phyloP scores from a whole-genome alignment of 2,329 filamentous ascomycete genomes.

The Colletotrichum ledebouriae region DNA sequence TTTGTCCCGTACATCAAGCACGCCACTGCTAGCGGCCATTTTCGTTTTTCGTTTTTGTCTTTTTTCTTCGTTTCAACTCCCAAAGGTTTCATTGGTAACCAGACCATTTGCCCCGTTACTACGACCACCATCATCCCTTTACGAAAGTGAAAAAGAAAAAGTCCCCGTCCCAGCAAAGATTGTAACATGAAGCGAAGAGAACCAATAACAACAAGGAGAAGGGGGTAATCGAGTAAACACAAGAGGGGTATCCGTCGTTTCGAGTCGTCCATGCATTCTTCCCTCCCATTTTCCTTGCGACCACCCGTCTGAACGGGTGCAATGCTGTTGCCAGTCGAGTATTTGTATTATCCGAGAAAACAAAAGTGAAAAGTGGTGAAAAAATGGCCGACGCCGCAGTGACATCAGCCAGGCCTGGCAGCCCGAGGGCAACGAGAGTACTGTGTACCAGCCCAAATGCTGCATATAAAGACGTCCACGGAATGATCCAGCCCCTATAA shows the following conservation, averaged over 20 bases:
- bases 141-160: slow-evolving; percentile 41
- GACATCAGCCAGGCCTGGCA: slow-evolving; percentile 30
- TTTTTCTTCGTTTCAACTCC: slow-evolving; percentile 44
- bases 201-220: slow-evolving; percentile 40
- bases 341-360: slow-evolving; percentile 51
- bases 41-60: slow-evolving; percentile 43
- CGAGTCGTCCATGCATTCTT: slow-evolving; percentile 61
- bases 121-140: slow-evolving; percentile 18
- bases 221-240: slow-evolving; percentile 44
- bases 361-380: slow-evolving; percentile 44
- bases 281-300: slow-evolving; percentile 48
- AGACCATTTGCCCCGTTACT: slow-evolving; percentile 36
- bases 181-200: slow-evolving; percentile 39
- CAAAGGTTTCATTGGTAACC: slow-evolving; percentile 43
- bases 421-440: slow-evolving; percentile 41
- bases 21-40: slow-evolving; percentile 33
- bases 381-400: slow-evolving; percentile 22
- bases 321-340: slow-evolving; percentile 57
- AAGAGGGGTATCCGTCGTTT: slow-evolving; percentile 60
- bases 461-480: slow-evolving; percentile 27
- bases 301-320: slow-evolving; percentile 48
- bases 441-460: slow-evolving; percentile 41
- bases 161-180: slow-evolving; percentile 22
- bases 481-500: slow-evolving; percentile 34
- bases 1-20: slow-evolving; percentile 43